Base-by-base conservation (phyloP, 176 grass and related monocot genomes). In the Ananas comosus region DNA sequence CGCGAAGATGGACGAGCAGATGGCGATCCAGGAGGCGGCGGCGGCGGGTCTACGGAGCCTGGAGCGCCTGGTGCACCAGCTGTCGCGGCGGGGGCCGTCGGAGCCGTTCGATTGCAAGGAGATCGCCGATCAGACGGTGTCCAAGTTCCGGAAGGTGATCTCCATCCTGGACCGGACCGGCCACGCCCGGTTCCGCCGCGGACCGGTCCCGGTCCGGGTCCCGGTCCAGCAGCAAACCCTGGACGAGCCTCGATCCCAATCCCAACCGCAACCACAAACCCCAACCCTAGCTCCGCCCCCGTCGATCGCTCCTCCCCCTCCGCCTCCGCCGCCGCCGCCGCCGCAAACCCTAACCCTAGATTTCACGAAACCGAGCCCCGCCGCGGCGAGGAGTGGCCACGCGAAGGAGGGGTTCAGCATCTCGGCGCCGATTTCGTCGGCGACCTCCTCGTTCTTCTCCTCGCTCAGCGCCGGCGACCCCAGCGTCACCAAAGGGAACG, bases 161-260 rank as follows among this genome's bases (percentile, higher is more conserved):
- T 89, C 86, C 28, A 87, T 92, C 68, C 89, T 97, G 1, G 90
- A 97, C 76, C 93, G 93, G 68, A 92, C 86, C 22, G 93, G 93
- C 51, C 93, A 97, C 68, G 93, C 93, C 13, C 93, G 93, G n/a
- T 97, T 97, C 86, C 79, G 89, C 28, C 89, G 89, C 48, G 89
- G 86, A 2, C 90, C 90, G 4, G 65, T 81, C 11, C 10, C 12
- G 48, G 64, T 16, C 50, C 7, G 3, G 4, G 65, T 81, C 11
- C 10, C 12, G 48, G 64, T 16, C 50, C 7, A 9, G 48, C 9
- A 0, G 16, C 13, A 18, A 16, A 22, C 9, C n/a, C 56, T 7
- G 33, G 33, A 0, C 33, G 5, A 42, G 5, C 33, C 33, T 42
- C 33, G 33, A 42, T 42, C 33, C 33, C 33, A 0, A 42, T 42